Evolutionary conservation across 2,329 filamentous ascomycete genomes (phyloP), one percentile per base, ranked within the genome.

Genomic region (Aspergillus pseudotamarii): DNA sequence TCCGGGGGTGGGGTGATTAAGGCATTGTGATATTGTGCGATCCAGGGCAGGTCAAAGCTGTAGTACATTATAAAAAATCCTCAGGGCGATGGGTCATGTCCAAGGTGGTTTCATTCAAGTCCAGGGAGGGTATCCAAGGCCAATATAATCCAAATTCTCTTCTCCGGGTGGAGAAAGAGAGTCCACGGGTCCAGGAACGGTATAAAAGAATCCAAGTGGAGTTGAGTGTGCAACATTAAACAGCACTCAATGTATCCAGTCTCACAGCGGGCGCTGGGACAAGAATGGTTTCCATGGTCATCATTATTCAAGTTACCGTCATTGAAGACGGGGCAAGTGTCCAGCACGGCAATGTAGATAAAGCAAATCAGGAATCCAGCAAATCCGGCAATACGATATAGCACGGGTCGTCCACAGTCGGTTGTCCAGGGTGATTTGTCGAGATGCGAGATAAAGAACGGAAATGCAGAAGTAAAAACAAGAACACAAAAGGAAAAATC

Each of bases 191-290:
- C 66, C 65, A 62, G 60, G 59, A 64, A 62, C 32, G 61, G 66
- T 69, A 68, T 69, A 60, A 59, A 64, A 66, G 43, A 68, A 53
- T 71, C 64, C 62, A 65, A 62, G 57, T 53, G 62, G 66, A 32
- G 60, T 55, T 53, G 51, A 63, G 74, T 71, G 73, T 76, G 76
- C 73, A 75, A 70, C 75, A 79, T 79, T 74, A 79, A 76, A 72
- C 74, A 76, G 67, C 77, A 78, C 73, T 78, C 72, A 70, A 67
- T 72, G 72, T 75, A 73, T 72, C 72, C 70, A 72, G 64, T 72
- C 66, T 68, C 67, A 68, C 73, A 74, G 76, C 75, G 74, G 75
- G 57, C 67, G 75, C 72, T 72, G 64, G 66, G 68, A 70, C 61
- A 32, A 36, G 34, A 57, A 38, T 54, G 50, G 66, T 65, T 64